Evolutionary conservation across 805 yeast genomes (phyloP).

Genomic region (Metschnikowia shivogae): DNA sequence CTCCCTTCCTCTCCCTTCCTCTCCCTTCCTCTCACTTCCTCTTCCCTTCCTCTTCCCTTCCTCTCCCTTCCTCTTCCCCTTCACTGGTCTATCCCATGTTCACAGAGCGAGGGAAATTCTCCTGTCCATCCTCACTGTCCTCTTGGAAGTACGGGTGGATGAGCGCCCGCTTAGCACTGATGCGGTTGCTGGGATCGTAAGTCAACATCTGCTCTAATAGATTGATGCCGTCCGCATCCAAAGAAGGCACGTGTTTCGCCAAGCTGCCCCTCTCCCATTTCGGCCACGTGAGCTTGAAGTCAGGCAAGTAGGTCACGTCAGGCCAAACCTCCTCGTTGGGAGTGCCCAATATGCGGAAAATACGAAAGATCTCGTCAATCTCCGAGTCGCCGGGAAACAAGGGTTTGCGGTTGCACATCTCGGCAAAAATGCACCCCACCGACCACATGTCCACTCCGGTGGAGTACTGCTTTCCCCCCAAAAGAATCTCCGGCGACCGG

Average conservation of each 20-base stretch:
- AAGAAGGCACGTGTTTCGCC: slow-evolving; percentile 66
- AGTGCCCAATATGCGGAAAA: slow-evolving; percentile 88
- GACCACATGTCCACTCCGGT: slow-evolving; percentile 99
- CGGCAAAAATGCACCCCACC: slow-evolving; percentile 95
- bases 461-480: slow-evolving; percentile 95
- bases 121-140: slow-evolving; percentile 31
- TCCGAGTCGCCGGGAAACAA: slow-evolving; percentile 97
- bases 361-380: slow-evolving; percentile 93
- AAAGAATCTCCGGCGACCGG: slow-evolving; percentile 90
- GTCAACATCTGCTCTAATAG: slow-evolving; percentile 72
- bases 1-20: too few relatives aligned
- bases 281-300: slow-evolving; percentile 89
- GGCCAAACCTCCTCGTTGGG: slow-evolving; percentile 96
- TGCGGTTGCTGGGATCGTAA: slow-evolving; percentile 90
- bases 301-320: slow-evolving; percentile 84
- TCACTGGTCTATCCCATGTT: slow-evolving; percentile 44
- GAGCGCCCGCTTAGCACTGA: slow-evolving; percentile 91
- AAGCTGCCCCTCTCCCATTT: slow-evolving; percentile 78
- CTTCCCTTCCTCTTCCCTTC: too few relatives aligned
- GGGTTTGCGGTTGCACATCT: slow-evolving; percentile 94
- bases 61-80: neutral
- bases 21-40: too few relatives aligned
- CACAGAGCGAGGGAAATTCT: slow-evolving; percentile 33
- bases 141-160: slow-evolving; percentile 81
- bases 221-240: slow-evolving; percentile 82